Evolutionary conservation across 2,329 filamentous ascomycete species (phyloP).

Genomic region (Sclerotinia borealis): DNA sequence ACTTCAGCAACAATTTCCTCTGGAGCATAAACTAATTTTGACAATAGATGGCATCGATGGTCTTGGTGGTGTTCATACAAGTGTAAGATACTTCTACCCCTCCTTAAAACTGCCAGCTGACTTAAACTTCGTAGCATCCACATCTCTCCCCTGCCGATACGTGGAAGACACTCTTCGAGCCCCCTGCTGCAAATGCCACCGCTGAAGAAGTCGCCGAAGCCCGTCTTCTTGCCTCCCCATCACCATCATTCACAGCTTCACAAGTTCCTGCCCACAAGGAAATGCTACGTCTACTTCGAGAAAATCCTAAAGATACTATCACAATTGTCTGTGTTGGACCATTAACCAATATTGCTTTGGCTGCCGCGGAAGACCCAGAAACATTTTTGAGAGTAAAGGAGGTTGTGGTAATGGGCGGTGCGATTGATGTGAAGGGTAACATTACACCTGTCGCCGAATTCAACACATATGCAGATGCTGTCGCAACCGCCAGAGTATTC

Average conservation of each 20-base stretch:
- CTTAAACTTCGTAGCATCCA: conserved; percentile 48
- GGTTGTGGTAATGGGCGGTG: conserved; percentile 91
- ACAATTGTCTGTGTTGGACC: conserved; percentile 89
- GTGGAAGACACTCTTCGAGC: conserved; percentile 64
- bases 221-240: conserved; percentile 25
- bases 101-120: conserved; percentile 15
- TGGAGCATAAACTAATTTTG: conserved; percentile 13
- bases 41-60: conserved; percentile 66
- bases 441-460: conserved; percentile 84
- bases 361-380: conserved; percentile 81
- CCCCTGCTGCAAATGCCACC: conserved; percentile 39
- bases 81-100: conserved; percentile 33
- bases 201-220: conserved; percentile 37
- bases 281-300: conserved; percentile 77
- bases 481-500: conserved; percentile 70
- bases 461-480: conserved; percentile 86
- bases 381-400: conserved; percentile 86
- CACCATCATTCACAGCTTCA: conserved; percentile 68
- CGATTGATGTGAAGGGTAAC: conserved; percentile 74
- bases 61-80: conserved; percentile 66
- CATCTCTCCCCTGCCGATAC: conserved; percentile 68
- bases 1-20: not conserved
- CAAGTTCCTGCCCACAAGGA: conserved; percentile 70
- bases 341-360: conserved; percentile 86
- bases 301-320: conserved; percentile 77